A percentile compares a stretch with the other conserved stretches of the same genome.
Evolutionary conservation across 2,329 filamentous ascomycete genomes (phyloP).

Genomic region (Akanthomyces dipterigenus): DNA sequence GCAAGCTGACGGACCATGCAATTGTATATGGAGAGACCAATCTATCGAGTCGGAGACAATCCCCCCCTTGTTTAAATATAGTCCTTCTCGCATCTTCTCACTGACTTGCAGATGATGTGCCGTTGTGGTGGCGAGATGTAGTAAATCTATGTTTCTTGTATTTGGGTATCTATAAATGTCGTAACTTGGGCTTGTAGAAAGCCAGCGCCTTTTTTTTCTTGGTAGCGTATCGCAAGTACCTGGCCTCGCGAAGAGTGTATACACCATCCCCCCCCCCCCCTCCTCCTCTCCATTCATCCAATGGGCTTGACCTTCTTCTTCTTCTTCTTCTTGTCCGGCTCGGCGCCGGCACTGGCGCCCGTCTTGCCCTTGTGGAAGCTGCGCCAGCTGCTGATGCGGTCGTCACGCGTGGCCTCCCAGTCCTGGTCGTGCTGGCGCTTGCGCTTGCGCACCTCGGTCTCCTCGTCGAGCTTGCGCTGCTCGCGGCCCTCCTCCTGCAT

Average conservation of each 20-base stretch:
- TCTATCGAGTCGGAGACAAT: slow-evolving; percentile 5
- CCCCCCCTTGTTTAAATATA: background rate
- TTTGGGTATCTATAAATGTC: slow-evolving; percentile 5
- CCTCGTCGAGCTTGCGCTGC: slow-evolving; percentile 78
- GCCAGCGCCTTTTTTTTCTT: background rate
- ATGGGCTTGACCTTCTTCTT: slow-evolving; percentile 66
- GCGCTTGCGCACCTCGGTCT: slow-evolving; percentile 70
- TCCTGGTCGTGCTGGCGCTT: slow-evolving; percentile 90
- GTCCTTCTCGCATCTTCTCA: background rate
- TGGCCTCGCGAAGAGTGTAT: no score
- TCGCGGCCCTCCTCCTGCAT: slow-evolving; percentile 94
- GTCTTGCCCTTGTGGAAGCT: slow-evolving; percentile 75
- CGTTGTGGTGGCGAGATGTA: background rate
- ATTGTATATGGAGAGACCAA: slow-evolving; percentile 9
- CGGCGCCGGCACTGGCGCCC: slow-evolving; percentile 19
- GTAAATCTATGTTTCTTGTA: background rate
- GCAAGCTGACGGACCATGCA: slow-evolving; percentile 6
- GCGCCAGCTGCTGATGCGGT: slow-evolving; percentile 90
- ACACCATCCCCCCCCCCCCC: no score
- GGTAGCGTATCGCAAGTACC: no score
- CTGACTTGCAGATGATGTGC: no score
- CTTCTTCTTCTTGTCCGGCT: slow-evolving; percentile 48
- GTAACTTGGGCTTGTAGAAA: background rate
- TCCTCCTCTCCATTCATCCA: no score
- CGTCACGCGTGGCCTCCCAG: slow-evolving; percentile 89